phyloP scores from a whole-genome alignment of 192 early-diverging fungal genomes.

The Chytriomyces hyalinus region DNA sequence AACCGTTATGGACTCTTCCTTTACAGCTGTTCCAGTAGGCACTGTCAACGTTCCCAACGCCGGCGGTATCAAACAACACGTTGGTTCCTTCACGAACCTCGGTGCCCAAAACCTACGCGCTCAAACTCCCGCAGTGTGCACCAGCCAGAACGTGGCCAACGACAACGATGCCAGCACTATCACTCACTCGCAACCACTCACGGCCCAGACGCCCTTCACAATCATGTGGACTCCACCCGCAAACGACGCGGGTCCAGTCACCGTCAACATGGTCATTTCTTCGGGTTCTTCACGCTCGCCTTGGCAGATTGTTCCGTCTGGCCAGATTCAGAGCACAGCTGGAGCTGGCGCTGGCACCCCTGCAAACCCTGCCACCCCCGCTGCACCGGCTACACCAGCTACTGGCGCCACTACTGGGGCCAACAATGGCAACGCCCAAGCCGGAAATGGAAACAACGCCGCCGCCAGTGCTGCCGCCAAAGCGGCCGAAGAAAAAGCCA shows the following conservation, averaged over 20 bases:
- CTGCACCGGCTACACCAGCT: no score
- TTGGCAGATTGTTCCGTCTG: slow-evolving; percentile 5
- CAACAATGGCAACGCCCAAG: background rate
- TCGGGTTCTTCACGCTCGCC: background rate
- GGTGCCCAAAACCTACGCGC: slow-evolving; percentile 40
- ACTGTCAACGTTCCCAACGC: background rate
- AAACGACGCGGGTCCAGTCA: slow-evolving; percentile 6
- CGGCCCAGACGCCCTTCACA: background rate
- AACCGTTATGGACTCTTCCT: slow-evolving; percentile 14
- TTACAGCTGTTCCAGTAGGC: slow-evolving; percentile 1
- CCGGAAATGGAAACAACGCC: no score
- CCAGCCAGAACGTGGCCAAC: slow-evolving; percentile 28
- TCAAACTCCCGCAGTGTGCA: slow-evolving; percentile 41
- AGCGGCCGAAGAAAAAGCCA: no score
- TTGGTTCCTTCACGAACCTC: slow-evolving; percentile 7
- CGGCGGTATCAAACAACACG: background rate
- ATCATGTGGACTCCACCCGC: slow-evolving; percentile 31
- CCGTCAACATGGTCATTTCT: slow-evolving; percentile 31
- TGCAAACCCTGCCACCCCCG: background rate
- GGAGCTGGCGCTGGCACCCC: background rate
- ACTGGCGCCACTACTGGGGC: background rate
- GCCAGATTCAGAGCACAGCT: background rate
- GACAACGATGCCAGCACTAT: slow-evolving; percentile 34
- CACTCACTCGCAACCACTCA: slow-evolving; percentile 34
- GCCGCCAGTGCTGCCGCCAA: no score